Evolutionary conservation across 2,329 filamentous ascomycete species (phyloP), one percentile per base, ranked within the genome.

Genomic region (Pyricularia pennisetigena): DNA sequence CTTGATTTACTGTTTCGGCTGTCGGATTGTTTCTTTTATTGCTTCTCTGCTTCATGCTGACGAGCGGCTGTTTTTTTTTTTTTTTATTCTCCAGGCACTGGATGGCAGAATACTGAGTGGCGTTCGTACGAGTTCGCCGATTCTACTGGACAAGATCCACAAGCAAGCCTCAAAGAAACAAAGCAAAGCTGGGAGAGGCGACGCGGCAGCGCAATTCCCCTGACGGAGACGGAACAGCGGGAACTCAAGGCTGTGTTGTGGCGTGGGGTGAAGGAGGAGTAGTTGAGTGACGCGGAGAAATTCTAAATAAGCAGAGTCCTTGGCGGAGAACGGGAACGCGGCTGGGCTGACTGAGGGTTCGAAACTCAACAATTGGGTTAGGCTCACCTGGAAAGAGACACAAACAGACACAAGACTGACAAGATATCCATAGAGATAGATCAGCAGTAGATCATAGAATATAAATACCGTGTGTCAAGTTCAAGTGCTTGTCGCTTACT

Each of bases 71-170:
- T 16, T 29, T 28, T 59, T 65, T n/a, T n/a, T n/a, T n/a, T n/a
- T n/a, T n/a, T n/a, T n/a, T n/a, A n/a, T n/a, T n/a, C n/a, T 54
- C 29, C 71, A 89, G 88, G 88, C 57, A 93, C 90, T 10, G 89
- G 86, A 6, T 94, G 91, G 91, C 75, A 77, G 9, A 94, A 94
- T 76, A 89, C 89, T 67, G 90, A 94, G 78, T 88, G 82, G 75
- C 86, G 91, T 69, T 87, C 87, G 5, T 93, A 88, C 76, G 79
- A 82, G 65, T 92, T 93, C 75, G 81, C 77, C 29, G 83, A 88
- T 57, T 75, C 81, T 12, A 78, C 77, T 0, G 82, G 84, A 67
- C 75, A 79, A 23, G 84, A 88, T 68, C 75, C 78, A 2, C 77
- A 82, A 26, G 84, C 83, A 3, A 74, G 75, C 2, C 72, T 87